A percentile compares a stretch with the other conserved stretches of the same genome.
Evolutionary conservation across 768 basidiomycete species (phyloP).

Genomic region (Rhodotorula taiwanensis): DNA sequence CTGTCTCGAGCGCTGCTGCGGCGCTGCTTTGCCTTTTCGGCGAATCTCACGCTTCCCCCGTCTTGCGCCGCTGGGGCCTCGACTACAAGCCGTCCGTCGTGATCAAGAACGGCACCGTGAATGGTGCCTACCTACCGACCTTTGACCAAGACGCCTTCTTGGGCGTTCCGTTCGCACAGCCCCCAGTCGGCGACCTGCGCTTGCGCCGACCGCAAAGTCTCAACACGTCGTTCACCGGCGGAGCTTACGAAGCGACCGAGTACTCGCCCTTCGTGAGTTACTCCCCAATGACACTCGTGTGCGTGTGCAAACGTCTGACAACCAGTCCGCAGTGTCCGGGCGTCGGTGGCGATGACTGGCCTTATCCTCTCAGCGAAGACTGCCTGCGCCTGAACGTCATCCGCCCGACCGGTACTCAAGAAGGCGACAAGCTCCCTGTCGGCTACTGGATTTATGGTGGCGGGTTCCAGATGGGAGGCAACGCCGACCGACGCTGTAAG

Average conservation of each 20-base stretch:
- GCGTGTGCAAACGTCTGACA: no score
- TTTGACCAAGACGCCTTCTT: conserved; percentile 48
- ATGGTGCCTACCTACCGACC: conserved; percentile 1
- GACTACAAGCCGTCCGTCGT: neutral
- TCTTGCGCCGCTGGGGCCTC: neutral
- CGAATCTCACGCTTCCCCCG: neutral
- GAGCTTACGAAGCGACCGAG: neutral
- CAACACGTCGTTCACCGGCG: conserved; percentile 27
- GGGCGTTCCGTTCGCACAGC: conserved; percentile 57
- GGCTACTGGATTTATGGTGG: conserved; percentile 43
- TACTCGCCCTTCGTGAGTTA: conserved; percentile 11
- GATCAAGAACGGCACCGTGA: conserved; percentile 16
- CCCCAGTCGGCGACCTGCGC: conserved; percentile 55
- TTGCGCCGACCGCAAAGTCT: conserved; percentile 56
- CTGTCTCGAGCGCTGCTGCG: neutral
- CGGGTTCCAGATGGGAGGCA: conserved; percentile 20
- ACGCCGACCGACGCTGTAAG: conserved; percentile 20
- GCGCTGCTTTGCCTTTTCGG: neutral
- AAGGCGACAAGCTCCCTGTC: conserved; percentile 18
- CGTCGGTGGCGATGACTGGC: conserved; percentile 22
- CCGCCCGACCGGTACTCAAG: conserved; percentile 19
- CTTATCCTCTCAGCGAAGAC: conserved; percentile 7
- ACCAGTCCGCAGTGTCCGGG: conserved; percentile 25
- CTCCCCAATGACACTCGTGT: neutral
- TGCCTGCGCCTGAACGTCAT: conserved; percentile 36